phyloP scores from a whole-genome alignment of 73 alveolate genomes.

The Uronychia binucleata region DNA sequence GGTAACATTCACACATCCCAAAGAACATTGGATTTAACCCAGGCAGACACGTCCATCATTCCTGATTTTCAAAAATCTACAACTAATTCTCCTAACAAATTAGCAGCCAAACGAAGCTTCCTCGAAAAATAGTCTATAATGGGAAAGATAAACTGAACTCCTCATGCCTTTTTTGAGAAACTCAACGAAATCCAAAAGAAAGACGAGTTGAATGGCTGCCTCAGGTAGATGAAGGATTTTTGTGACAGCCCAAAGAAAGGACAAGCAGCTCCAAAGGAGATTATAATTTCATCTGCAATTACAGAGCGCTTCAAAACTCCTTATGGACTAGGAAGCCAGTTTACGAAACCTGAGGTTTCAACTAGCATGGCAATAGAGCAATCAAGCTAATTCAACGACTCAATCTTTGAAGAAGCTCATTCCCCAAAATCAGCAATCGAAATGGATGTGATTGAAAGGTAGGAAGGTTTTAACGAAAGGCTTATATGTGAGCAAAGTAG shows the following conservation, averaged over 20 bases:
- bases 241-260: not conserved
- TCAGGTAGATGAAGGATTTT: not conserved
- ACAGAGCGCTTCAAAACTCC: not conserved
- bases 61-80: too few relatives aligned
- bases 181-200: not conserved
- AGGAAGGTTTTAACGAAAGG: not conserved
- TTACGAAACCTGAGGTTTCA: not conserved
- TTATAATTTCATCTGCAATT: not conserved
- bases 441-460: not conserved
- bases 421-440: not conserved
- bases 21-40: too few relatives aligned
- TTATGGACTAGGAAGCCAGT: not conserved
- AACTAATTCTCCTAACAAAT: too few relatives aligned
- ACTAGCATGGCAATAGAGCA: not conserved
- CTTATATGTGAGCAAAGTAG: not conserved
- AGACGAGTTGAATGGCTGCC: not conserved
- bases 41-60: too few relatives aligned
- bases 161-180: not conserved
- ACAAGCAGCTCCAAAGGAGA: not conserved
- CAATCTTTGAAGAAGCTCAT: not conserved
- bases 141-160: not conserved
- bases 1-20: too few relatives aligned
- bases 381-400: not conserved
- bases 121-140: not conserved
- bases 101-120: not conserved